Evolutionary conservation across 73 alveolate species (phyloP), one percentile per base, ranked within the genome.

Genomic region (Paramecium pentaurelia): DNA sequence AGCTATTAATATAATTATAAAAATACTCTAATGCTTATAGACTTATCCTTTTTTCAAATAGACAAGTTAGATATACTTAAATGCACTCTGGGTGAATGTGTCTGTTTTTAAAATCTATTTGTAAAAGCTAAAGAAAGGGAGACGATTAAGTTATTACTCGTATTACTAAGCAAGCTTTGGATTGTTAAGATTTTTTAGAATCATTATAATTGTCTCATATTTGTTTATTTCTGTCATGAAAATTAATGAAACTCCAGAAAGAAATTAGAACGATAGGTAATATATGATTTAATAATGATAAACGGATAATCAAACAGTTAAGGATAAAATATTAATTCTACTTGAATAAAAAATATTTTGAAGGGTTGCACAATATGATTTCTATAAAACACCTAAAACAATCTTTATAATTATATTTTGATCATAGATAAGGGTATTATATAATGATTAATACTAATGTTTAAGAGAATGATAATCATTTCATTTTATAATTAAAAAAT

Each of bases 11-110:
- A 73, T 34, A 30, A 22, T 4, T 3, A 0, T 4, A 10, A 38
- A 16, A 7, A 16, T 73, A 73, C 87, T 20, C 9, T 73, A 73
- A 73, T 73, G 87, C 32, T 73, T 73, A 73, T 36, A 38, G 2
- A 73, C 87, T 37, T 73, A 73, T 73, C 87, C 87, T 40, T 73
- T 73, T 44, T 73, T 73, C 10, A 73, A 18, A 38, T 73, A 73
- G 8, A 38, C 14, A 32, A 40, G 60, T 73, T 73, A 22, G 60
- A 37, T 73, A n/a, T 30, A 73, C 47, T 73, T 73, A 20, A 64
- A 34, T 32, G 84, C 84, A 64, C 47, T 64, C 12, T 32, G 49
- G 4, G 84, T 64, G 30, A 64, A 64, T 64, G 84, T 6, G 49
- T 64, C 84, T 32, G 84, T 64, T 64, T 64, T 64, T 6, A 64